Conservation (phyloP, 345 rosid genomes). For the Citrus inodora region DNA sequence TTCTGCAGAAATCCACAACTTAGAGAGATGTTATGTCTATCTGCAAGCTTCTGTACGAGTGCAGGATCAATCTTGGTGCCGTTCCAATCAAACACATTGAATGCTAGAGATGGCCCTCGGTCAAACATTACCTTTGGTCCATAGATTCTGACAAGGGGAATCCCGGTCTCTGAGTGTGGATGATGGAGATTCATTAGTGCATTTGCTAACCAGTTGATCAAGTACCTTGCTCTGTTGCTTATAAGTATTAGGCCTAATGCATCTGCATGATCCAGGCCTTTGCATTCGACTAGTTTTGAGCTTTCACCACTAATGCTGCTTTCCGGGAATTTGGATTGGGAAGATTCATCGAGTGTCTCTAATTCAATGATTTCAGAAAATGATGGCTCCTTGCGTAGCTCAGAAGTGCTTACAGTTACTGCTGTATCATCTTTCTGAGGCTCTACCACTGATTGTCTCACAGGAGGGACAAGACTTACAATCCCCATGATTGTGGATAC, state of each 20-base stretch:
- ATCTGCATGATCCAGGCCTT: conserved; percentile 75
- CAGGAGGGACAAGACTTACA: conserved; percentile 32
- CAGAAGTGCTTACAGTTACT: neutral
- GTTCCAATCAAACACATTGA: conserved; percentile 89
- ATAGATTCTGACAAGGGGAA: conserved; percentile 50
- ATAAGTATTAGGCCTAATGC: conserved; percentile 55
- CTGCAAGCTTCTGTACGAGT: conserved; percentile 76
- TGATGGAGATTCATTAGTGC: conserved; percentile 66
- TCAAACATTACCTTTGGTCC: conserved; percentile 55
- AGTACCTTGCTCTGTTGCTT: conserved; percentile 51
- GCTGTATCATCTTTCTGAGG: neutral
- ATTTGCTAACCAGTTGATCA: conserved; percentile 69
- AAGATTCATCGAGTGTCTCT: conserved; percentile 17
- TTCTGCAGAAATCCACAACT: conserved; percentile 47
- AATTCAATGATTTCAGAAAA: conserved; percentile 34
- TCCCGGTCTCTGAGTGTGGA: conserved; percentile 42
- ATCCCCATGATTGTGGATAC: conserved; percentile 28
- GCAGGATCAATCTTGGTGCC: conserved; percentile 65
- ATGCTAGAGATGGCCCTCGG: conserved; percentile 63
- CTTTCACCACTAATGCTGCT: neutral
- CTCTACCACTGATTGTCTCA: neutral
- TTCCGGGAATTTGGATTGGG: neutral
- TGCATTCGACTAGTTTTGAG: conserved; percentile 34
- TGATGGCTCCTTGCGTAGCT: conserved; percentile 15
- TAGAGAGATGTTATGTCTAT: conserved; percentile 54